These are phyloP conservation scores for Melaleuca alternifolia DNA, from an alignment of 345 rosid species.

Conservation along the genomic window DNA sequence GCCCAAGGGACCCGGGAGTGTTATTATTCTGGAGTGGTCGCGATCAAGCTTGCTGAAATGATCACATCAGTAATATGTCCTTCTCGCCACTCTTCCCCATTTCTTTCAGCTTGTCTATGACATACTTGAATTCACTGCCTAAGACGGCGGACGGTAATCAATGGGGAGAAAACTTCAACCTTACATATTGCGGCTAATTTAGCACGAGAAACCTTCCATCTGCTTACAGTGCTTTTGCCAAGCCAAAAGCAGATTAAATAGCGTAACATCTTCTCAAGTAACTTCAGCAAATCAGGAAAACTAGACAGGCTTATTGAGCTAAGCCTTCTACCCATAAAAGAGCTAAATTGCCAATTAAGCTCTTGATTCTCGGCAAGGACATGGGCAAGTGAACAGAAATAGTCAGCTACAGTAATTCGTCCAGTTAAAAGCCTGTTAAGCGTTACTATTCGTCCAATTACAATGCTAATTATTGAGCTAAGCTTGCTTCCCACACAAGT, in stretches of 20 bases:
- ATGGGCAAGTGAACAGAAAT: background rate
- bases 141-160: background rate
- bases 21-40: slow-evolving; percentile 41
- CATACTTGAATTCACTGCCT: slow-evolving; percentile 56
- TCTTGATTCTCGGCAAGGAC: background rate
- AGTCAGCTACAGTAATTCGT: background rate
- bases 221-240: background rate
- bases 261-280: background rate
- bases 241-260: background rate
- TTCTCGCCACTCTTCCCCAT: slow-evolving; percentile 52
- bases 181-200: background rate
- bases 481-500: background rate
- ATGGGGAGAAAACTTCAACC: background rate
- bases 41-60: slow-evolving; percentile 58
- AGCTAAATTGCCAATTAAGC: background rate
- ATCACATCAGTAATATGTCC: slow-evolving; percentile 37
- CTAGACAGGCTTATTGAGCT: background rate
- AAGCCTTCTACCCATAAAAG: background rate
- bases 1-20: slow-evolving; percentile 31
- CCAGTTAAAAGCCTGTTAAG: background rate
- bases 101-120: slow-evolving; percentile 62
- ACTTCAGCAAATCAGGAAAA: background rate
- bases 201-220: background rate
- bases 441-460: background rate
- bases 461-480: background rate